Conservation (phyloP, 345 rosid species). For the Xanthoceras sorbifolium region DNA sequence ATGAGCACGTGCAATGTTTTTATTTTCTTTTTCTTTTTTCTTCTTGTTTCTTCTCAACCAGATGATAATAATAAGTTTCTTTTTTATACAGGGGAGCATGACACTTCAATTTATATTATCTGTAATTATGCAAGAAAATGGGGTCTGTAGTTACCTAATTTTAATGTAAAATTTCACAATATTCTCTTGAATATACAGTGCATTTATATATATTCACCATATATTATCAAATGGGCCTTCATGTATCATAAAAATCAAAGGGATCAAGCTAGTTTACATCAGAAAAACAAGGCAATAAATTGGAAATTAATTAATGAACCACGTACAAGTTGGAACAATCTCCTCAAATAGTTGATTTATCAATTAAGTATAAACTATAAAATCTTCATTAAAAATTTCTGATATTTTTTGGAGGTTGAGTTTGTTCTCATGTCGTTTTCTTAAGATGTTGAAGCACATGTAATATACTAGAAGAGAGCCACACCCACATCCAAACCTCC, state of each 20-base stretch:
- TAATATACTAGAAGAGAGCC: too few relatives aligned
- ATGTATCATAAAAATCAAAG: not conserved
- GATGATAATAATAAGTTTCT: too few relatives aligned
- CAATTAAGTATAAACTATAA: too few relatives aligned
- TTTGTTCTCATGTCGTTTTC: constrained; percentile 6
- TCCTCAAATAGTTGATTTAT: not conserved
- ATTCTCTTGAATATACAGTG: too few relatives aligned
- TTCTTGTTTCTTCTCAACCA: not conserved
- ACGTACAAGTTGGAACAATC: not conserved
- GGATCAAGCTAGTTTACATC: not conserved
- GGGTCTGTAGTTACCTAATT: constrained; percentile 3
- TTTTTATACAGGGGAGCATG: too few relatives aligned
- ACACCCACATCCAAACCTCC: too few relatives aligned
- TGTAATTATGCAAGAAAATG: not conserved
- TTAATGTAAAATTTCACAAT: not conserved
- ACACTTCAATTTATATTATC: too few relatives aligned
- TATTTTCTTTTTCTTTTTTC: not conserved
- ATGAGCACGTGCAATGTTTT: constrained; percentile 9
- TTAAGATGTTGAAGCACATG: not conserved
- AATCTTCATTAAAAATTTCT: not conserved
- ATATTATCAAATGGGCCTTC: not conserved
- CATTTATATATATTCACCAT: too few relatives aligned
- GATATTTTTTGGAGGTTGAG: not conserved
- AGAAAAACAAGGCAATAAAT: not conserved
- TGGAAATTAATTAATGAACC: not conserved